These are phyloP conservation scores for Detonula confervacea DNA, from an alignment of 352 stramenopile species.

Conservation along the genomic window DNA sequence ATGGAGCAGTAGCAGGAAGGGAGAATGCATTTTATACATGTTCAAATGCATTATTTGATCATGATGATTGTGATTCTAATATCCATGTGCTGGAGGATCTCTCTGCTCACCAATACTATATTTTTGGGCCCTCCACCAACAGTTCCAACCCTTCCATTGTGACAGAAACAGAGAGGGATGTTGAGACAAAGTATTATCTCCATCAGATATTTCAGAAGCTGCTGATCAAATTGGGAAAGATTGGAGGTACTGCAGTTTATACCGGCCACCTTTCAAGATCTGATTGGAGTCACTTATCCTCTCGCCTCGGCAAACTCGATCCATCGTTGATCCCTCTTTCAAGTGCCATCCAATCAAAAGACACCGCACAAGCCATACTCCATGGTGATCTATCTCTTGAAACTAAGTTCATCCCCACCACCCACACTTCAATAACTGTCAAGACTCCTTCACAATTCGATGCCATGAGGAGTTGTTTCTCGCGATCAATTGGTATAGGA, in stretches of 20 bases:
- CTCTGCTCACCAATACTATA: background rate
- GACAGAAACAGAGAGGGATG: background rate
- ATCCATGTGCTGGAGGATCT: background rate
- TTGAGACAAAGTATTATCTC: background rate
- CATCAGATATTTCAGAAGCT: background rate
- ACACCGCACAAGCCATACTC: background rate
- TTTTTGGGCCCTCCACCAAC: background rate
- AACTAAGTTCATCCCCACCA: background rate
- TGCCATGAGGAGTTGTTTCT: background rate
- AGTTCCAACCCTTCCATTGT: background rate
- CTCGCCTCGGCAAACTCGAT: background rate
- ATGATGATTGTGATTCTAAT: background rate
- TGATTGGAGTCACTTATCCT: background rate
- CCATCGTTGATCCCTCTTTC: background rate
- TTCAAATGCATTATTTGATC: background rate
- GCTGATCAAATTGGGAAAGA: background rate
- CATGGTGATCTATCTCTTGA: background rate
- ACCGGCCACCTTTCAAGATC: background rate
- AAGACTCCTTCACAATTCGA: background rate
- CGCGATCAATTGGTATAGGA: background rate
- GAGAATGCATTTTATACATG: background rate
- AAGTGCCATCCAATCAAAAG: background rate
- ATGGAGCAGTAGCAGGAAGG: background rate
- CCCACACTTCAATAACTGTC: background rate
- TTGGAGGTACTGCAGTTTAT: background rate